Base-by-base conservation (phyloP, 805 yeast species). In the Pichia deserticola region DNA sequence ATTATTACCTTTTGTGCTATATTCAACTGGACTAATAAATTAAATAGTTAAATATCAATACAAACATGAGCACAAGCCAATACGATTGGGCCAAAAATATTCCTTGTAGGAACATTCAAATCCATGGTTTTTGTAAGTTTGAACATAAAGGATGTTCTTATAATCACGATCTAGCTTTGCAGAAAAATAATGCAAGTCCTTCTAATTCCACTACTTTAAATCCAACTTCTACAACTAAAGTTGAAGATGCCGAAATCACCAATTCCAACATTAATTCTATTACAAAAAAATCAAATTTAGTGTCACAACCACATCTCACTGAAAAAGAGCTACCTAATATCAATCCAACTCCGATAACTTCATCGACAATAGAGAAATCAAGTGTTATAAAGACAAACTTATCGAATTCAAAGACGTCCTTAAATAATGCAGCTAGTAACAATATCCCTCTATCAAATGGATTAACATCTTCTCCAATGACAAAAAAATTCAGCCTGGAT, bases 141-240 rank as follows among this genome's bases (percentile, higher is more conserved):
- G 89, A 86, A 58, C 84, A 85, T 57, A 88, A 87, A 59, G 96
- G 96, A 10, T 89, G 96, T 62, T 84, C 83, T 3, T 89, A 87
- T 62, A 81, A 79, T 45, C 95, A 87, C 63, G 84, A 77, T 51
- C 67, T 62, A 38, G 71, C 68, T 7, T 37, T 25, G 20, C 30
- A 33, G 29, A 37, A 44, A 5, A 44, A 34, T 30, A 38, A 20
- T 7, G 20, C 34, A 30, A 7, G 7, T 15, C 15, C 27, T 20
- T 11, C 42, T n/a, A 33, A 25, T 6, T 20, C 20, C 3, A 20
- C 3, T 3, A 20, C 20, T 20, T 20, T 20, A 20, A 20, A 20
- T 20, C 20, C 9, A 41, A 37, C 52, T 33, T 27, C 50, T 20
- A 34, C 42, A 47, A 45, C 54, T 15, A 54, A 50, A 13, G 53